Evolutionary conservation across 2,329 filamentous ascomycete species (phyloP), one percentile per base, ranked within the genome.

Genomic region (Ustulina deusta): DNA sequence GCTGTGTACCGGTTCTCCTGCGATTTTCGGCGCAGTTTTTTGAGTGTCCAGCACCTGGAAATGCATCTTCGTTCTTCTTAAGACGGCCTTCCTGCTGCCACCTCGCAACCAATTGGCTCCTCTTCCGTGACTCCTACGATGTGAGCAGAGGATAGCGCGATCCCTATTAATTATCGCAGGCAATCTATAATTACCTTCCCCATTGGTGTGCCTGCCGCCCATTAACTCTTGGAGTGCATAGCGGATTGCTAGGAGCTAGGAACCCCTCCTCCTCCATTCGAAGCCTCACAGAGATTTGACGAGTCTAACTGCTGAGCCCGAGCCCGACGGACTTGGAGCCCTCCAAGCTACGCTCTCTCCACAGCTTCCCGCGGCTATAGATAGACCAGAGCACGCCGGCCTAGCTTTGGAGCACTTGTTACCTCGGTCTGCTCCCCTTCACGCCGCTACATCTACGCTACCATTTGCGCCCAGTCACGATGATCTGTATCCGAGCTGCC

Each of bases 401-500:
- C 25, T 10, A 52, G 27, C 46, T 13, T 49, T 20, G n/a, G 49
- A 20, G 27, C 48, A 7, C 32, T 60, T 58, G 42, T 63, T 46
- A 22, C 34, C 44, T 49, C 25, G 25, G 44, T 42, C 48, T 58
- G 32, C 32, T 36, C 55, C 40, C 15, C 38, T 46, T 15, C 11
- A 17, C 61, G 56, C 46, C 56, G 58, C 42, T 55, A 11, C 11
- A 2, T 34, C 27, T 25, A 7, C 49, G 27, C 27, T 32, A 11
- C 29, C 10, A 1, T 46, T 25, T 22, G 42, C 61, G 6, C 55
- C 42, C 34, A 51, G 46, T 55, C 52, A 74, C 57, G 3, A 77
- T 78, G 76, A 44, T 77, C 11, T 73, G 71, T 42, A 64, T 69
- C 36, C 74, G 75, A 68, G 75, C 74, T 59, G 71, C 73, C 52